A percentile compares a stretch with the other conserved stretches of the same genome.
Evolutionary conservation across 495 filamentous ascomycete genomes (phyloP).

Genomic region (Aspergillus haitiensis): DNA sequence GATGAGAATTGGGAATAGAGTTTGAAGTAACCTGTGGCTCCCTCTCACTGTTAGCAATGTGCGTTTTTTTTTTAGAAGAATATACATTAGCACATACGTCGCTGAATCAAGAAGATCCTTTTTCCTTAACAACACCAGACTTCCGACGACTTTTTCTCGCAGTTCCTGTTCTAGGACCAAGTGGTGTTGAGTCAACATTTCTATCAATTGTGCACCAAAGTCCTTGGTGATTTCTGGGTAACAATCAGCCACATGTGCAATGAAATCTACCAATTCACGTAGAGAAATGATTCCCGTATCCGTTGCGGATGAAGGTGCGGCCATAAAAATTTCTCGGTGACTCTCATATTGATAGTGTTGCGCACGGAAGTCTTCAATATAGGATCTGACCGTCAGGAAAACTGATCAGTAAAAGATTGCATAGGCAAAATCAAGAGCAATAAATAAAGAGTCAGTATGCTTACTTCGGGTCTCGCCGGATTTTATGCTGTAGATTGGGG

Average conservation of each 20-base stretch:
- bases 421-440: conserved; percentile 7
- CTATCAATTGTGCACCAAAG: conserved; percentile 79
- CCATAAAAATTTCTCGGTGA: conserved; percentile 85
- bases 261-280: conserved; percentile 81
- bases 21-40: conserved; percentile 65
- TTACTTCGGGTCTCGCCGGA: conserved; percentile 77
- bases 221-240: conserved; percentile 75
- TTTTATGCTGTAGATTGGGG: conserved; percentile 84
- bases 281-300: conserved; percentile 76
- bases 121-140: conserved; percentile 79
- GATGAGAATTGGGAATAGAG: conserved; percentile 87
- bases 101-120: conserved; percentile 89
- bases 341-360: conserved; percentile 93
- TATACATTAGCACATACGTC: conserved; percentile 42
- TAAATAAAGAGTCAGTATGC: conserved; percentile 23
- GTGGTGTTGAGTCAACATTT: conserved; percentile 79
- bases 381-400: conserved; percentile 55
- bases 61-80: not conserved
- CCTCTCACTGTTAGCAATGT: conserved; percentile 16
- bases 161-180: conserved; percentile 74
- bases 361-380: conserved; percentile 78
- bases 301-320: conserved; percentile 72
- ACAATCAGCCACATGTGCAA: conserved; percentile 90
- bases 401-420: conserved; percentile 7
- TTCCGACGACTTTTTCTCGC: conserved; percentile 91